Evolutionary conservation across 2,329 filamentous ascomycete genomes (phyloP).

Genomic region (Trichoderma atroviride): DNA sequence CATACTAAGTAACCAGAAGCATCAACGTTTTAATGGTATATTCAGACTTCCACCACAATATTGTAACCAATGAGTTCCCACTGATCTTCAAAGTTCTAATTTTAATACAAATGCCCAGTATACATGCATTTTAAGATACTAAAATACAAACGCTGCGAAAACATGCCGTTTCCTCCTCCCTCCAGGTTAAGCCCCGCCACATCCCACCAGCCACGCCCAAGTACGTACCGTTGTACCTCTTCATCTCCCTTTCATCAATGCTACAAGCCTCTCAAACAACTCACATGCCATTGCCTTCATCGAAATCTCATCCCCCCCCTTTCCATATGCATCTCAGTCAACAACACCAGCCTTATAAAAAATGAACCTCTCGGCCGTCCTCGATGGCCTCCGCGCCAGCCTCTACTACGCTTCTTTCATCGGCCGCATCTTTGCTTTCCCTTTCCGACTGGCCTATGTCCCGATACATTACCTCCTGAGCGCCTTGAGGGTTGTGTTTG

Average conservation of each 20-base stretch:
- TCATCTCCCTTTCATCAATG: not conserved
- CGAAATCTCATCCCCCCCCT: not conserved
- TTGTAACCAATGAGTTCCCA: not conserved
- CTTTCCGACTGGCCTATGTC: conserved; percentile 38
- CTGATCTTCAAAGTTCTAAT: not conserved
- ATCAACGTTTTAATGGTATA: not conserved
- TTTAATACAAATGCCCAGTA: not conserved
- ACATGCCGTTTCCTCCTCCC: not conserved
- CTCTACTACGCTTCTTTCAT: conserved; percentile 32
- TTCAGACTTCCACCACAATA: not conserved
- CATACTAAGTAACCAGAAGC: not conserved
- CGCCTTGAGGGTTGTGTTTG: conserved; percentile 39
- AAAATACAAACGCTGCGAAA: not conserved
- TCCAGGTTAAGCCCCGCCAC: not conserved
- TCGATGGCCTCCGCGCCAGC: conserved; percentile 37
- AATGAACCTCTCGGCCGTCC: conserved; percentile 33
- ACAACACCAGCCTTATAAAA: not conserved
- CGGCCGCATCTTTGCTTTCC: conserved; percentile 35
- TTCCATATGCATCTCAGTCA: not conserved
- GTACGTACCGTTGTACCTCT: not conserved
- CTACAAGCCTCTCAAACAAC: not conserved
- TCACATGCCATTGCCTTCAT: not conserved
- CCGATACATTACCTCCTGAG: conserved; percentile 37
- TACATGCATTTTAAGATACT: too few relatives aligned
- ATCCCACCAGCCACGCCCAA: not conserved